Evolutionary conservation across 352 stramenopile genomes (phyloP), one percentile per base, ranked within the genome.

Genomic region (Phytophthora foliorum): DNA sequence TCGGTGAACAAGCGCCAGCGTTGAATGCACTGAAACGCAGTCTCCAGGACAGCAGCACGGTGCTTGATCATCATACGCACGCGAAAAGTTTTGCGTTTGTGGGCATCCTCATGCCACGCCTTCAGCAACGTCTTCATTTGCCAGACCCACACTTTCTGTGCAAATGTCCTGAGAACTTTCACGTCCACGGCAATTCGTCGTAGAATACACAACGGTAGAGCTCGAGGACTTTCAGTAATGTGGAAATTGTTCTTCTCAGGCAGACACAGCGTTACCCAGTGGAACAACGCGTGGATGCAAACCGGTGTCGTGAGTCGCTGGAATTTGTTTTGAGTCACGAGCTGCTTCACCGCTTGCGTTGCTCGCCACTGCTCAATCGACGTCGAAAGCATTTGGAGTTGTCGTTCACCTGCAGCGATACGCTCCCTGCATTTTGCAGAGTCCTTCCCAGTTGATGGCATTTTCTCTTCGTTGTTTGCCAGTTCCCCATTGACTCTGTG

Each of bases 321-420:
- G 0, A 57, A 27, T 31, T 74, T 75, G 24, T 60, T 65, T 6
- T 76, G 61, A 4, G 69, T 53, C 8, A 74, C 59, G 6, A 88
- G 70, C 1, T 65, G 59, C 7, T 78, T 73, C 24, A 88, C 70
- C 0, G 32, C 62, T 19, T 77, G 67, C 14, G 75, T 60, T 9
- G 75, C 77, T 39, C 65, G 78, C 82, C 78, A 91, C 48, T 80
- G 68, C 53, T 89, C 74, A 17, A 88, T 82, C 7, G 52, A 63
- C 4, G 58, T 78, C 19, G 71, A 73, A 3, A 92, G 51, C n/a
- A 78, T 39, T 36, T 78, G 63, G 1, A 76, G 27, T 24, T 74
- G 42, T 2, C 45, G 69, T 7, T 69, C 70, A 14, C 52, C 41
- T 50, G 39, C 27, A 36, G 29, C 29, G 4, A 53, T 29, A 5